phyloP scores from a whole-genome alignment of 352 stramenopile genomes.

The Pythium sp. region DNA sequence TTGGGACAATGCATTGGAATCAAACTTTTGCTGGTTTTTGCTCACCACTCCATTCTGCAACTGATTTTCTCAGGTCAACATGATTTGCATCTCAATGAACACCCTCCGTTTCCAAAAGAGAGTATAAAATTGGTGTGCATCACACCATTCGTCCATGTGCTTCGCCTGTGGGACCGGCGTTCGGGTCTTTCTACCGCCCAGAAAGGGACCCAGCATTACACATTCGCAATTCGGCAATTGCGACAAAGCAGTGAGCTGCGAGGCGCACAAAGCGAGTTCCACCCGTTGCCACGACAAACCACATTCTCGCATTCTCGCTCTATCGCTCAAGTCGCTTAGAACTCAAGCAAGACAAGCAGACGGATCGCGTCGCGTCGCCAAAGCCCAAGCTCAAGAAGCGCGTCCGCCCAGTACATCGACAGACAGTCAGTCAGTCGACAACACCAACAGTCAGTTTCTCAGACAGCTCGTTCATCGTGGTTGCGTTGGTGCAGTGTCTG shows the following conservation, averaged over 20 bases:
- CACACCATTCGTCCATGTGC: neutral
- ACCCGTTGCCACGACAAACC: neutral
- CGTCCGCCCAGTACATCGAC: neutral
- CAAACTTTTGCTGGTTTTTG: neutral
- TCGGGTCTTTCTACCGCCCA: neutral
- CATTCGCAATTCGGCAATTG: neutral
- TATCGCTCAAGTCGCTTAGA: neutral
- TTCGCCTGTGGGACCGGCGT: neutral
- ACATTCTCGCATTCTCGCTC: neutral
- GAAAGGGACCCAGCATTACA: neutral
- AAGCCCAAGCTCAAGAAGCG: neutral
- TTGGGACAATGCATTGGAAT: neutral
- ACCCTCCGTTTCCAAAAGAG: neutral
- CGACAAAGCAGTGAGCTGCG: neutral
- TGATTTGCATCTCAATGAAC: neutral
- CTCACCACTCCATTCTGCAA: neutral
- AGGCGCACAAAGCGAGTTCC: neutral
- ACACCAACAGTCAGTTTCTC: neutral
- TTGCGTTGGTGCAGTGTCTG: constrained; percentile 3
- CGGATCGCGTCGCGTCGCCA: neutral
- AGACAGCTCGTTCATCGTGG: neutral
- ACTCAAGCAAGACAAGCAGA: neutral
- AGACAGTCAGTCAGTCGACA: neutral
- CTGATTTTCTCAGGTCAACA: neutral
- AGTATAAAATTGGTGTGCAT: neutral